Percentiles rank a stretch among this genome's conserved stretches.
These are phyloP conservation scores for Plectosphaerella sp. DNA, from an alignment of 2,329 filamentous ascomycete species.

Conservation along the genomic window DNA sequence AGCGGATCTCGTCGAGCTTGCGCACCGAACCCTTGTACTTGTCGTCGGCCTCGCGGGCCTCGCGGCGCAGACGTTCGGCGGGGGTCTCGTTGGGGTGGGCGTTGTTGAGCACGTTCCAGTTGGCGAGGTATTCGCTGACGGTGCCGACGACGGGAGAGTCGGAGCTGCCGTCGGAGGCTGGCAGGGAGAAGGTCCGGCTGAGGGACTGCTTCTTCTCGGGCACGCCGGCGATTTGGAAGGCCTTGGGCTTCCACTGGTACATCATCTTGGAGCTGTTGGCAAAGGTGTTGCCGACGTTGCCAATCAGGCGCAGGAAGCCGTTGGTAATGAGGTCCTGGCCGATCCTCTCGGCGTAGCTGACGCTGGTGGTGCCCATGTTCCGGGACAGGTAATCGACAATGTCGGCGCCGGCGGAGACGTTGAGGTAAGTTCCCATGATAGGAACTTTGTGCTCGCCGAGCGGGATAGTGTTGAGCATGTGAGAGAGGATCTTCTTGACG, in stretches of 20 bases:
- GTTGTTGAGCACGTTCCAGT: conserved; percentile 91
- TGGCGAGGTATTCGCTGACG: conserved; percentile 82
- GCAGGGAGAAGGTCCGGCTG: conserved; percentile 69
- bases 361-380: conserved; percentile 75
- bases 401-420: conserved; percentile 85
- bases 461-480: conserved; percentile 83
- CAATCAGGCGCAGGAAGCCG: conserved; percentile 84
- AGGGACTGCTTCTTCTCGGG: conserved; percentile 80
- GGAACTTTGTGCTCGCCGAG: conserved; percentile 91
- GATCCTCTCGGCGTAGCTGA: conserved; percentile 90
- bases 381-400: conserved; percentile 95
- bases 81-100: conserved; percentile 91
- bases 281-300: conserved; percentile 92
- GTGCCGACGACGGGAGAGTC: conserved; percentile 79
- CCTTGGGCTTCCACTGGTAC: conserved; percentile 94
- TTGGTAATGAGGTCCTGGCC: conserved; percentile 86
- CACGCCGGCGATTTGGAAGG: conserved; percentile 81
- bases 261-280: conserved; percentile 97
- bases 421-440: conserved; percentile 90
- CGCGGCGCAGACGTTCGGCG: conserved; percentile 76
- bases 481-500: conserved; percentile 81
- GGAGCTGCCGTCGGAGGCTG: conserved; percentile 44
- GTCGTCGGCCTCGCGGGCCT: conserved; percentile 86
- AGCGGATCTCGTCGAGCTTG: conserved; percentile 85
- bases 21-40: conserved; percentile 84